Base-by-base conservation (phyloP, 1,139 yeast species). In the Scheffersomyces segobiensis region DNA sequence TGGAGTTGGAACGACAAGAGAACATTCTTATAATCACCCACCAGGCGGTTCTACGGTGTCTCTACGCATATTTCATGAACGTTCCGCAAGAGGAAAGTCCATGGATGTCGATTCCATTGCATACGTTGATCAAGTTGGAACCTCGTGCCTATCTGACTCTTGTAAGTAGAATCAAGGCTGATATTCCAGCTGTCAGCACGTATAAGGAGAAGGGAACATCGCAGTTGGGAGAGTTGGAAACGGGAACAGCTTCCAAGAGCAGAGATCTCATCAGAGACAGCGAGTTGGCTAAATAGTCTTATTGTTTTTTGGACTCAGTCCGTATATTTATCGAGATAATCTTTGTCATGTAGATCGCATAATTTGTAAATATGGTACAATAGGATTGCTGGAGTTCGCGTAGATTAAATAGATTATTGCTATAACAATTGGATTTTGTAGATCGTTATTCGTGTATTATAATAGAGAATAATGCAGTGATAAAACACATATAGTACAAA, bases 91-190 rank as follows among this genome's bases (percentile, higher is more conserved):
- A 95, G 68, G 96, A 93, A 71, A 86, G 93, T 60, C 99, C 99
- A 4, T 95, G 99, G 98, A 93, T 95, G 97, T 92, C 96, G 54
- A 96, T 95, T 58, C 99, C 99, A 8, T 80, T 95, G 68, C 99
- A 95, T 71, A 95, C 99, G 0, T 80, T 95, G 71, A 95, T 95
- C 67, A 90, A 92, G 70, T 81, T 95, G 63, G 98, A 96, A 72
- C 98, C 98, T 10, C 82, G 97, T 59, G 98, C 99, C 0, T 93
- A 92, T 71, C 89, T 88, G 57, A 95, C 99, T 0, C 76, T 88
- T 53, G 98, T 93, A 49, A 89, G 95, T 26, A 82, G 96, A 63
- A 90, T 95, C 57, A 92, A 93, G 65, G 98, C 98, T 0, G 93
- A 95, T 71, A 95, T 95, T 58, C 98, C 99, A 1, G 99, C 99